Evolutionary conservation across 129 eudicot species (phyloP).

Genomic region (Escallonia herrerae): DNA sequence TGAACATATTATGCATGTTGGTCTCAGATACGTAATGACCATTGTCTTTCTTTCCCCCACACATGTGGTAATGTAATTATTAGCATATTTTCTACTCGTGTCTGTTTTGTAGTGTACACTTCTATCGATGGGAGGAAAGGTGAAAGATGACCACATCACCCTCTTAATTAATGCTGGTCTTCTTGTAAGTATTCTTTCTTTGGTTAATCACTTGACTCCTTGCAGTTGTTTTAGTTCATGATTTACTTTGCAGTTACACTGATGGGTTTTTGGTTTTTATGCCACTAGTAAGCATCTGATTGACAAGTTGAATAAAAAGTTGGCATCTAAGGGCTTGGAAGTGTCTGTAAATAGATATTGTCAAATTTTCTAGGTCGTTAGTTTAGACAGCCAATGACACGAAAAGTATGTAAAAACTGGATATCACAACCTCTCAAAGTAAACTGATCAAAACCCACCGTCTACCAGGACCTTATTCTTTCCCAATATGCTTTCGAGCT

Average conservation of each 20-base stretch:
- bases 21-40: no score
- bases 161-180: conserved; percentile 87
- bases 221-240: not conserved
- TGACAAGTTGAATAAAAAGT: no score
- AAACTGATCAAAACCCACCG: no score
- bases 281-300: no score
- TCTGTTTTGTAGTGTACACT: conserved; percentile 56
- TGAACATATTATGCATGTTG: no score
- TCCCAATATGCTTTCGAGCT: no score
- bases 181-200: conserved; percentile 45
- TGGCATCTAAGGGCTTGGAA: not conserved
- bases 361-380: no score
- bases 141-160: conserved; percentile 85
- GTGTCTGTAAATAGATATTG: not conserved
- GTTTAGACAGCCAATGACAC: no score
- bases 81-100: conserved; percentile 6
- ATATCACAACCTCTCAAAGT: no score
- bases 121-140: conserved; percentile 84
- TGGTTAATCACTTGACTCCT: not conserved
- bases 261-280: not conserved
- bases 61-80: not conserved
- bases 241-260: not conserved
- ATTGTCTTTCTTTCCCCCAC: not conserved
- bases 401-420: no score
- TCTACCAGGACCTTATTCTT: no score